A percentile compares a stretch with the other conserved stretches of the same genome.
These are phyloP conservation scores for Pisolithus thermaeus DNA, from an alignment of 1,284 basidiomycete species.

Conservation along the genomic window DNA sequence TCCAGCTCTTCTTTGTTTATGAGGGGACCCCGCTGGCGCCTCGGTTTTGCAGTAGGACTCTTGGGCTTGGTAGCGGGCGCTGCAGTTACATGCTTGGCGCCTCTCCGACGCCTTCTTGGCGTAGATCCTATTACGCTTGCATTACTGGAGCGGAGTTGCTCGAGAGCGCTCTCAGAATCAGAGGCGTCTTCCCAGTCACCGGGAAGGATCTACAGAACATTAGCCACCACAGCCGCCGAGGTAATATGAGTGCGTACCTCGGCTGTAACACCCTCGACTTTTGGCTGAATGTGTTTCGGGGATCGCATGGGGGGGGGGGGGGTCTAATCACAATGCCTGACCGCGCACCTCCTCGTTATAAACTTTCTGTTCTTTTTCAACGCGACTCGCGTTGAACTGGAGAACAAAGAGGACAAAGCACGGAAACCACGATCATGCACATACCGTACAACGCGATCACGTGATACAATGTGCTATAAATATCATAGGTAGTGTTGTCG, in stretches of 20 bases:
- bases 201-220: background rate
- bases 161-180: conserved; percentile 9
- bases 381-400: no score
- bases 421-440: no score
- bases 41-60: conserved; percentile 7
- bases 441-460: no score
- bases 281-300: background rate
- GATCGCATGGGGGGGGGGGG: background rate
- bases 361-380: no score
- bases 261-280: background rate
- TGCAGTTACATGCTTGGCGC: conserved; percentile 5
- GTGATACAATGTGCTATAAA: no score
- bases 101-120: conserved; percentile 19
- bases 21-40: conserved; percentile 12
- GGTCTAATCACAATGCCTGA: background rate
- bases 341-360: background rate
- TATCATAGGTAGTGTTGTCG: no score
- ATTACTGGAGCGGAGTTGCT: background rate
- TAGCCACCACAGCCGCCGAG: background rate
- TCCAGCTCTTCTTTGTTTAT: conserved; percentile 20
- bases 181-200: conserved; percentile 23
- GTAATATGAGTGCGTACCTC: background rate
- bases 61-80: conserved; percentile 10
- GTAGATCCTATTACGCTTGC: conserved; percentile 4
- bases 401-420: no score